These are phyloP conservation scores for Centrapalus pauciflorus DNA, from an alignment of 129 eudicot genomes.

Conservation along the genomic window DNA sequence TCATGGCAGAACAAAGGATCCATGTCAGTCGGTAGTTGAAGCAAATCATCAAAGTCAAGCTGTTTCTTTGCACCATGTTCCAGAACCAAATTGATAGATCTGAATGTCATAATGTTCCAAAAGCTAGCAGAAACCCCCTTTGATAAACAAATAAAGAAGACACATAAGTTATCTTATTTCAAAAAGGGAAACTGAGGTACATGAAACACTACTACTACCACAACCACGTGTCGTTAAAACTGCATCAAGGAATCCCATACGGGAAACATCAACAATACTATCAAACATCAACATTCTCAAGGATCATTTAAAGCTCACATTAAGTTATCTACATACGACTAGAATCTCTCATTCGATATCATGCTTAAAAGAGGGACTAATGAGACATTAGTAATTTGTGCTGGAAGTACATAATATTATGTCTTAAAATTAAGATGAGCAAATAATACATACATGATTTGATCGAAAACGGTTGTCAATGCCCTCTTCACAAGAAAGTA, in stretches of 20 bases:
- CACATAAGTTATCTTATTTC: slow-evolving; percentile 6
- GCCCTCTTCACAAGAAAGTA: slow-evolving; percentile 50
- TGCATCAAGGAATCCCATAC: background rate
- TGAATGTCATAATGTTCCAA: slow-evolving; percentile 60
- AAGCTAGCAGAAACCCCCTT: slow-evolving; percentile 36
- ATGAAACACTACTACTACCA: background rate
- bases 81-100: slow-evolving; percentile 51
- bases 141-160: slow-evolving; percentile 12
- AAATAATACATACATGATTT: slow-evolving; percentile 42
- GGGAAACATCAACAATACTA: background rate
- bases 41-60: slow-evolving; percentile 73
- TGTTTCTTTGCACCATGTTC: slow-evolving; percentile 69
- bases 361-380: background rate
- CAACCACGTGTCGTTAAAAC: background rate
- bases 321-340: background rate
- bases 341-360: background rate
- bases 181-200: background rate
- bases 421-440: slow-evolving; percentile 1
- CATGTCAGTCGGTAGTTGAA: slow-evolving; percentile 79
- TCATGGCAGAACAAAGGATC: slow-evolving; percentile 62
- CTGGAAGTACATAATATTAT: background rate
- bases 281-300: no score
- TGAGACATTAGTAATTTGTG: background rate
- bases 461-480: slow-evolving; percentile 30
- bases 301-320: background rate